Percentiles rank a stretch among this genome's conserved stretches.
These are phyloP conservation scores for Microstroma glucosiphilum DNA, from an alignment of 1,284 basidiomycete species.

Conservation along the genomic window DNA sequence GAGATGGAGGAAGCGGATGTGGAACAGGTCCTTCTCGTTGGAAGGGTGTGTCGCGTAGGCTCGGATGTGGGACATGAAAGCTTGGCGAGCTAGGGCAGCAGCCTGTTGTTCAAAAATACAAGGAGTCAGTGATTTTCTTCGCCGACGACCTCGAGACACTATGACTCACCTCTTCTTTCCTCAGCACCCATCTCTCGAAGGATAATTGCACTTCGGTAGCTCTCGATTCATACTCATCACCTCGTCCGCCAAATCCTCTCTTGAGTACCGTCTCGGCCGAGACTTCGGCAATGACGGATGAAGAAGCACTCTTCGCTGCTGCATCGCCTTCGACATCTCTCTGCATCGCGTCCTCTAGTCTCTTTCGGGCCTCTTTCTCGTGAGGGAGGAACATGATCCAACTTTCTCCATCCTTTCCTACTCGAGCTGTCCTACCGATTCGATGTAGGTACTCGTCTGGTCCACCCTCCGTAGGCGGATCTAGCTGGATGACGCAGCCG, in stretches of 20 bases:
- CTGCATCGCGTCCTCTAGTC: conserved; percentile 63
- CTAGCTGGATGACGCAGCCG: conserved; percentile 87
- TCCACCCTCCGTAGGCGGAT: conserved; percentile 93
- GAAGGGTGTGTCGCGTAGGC: conserved; percentile 96
- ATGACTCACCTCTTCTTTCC: conserved; percentile 55
- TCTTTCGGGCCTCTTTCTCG: conserved; percentile 63
- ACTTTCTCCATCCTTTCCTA: conserved; percentile 76
- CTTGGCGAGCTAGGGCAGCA: conserved; percentile 69
- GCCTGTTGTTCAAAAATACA: conserved; percentile 61
- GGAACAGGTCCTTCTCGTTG: conserved; percentile 91
- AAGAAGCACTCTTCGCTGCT: neutral
- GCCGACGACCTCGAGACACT: too few relatives aligned
- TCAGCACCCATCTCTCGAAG: conserved; percentile 89
- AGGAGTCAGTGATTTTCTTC: too few relatives aligned
- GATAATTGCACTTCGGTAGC: conserved; percentile 94
- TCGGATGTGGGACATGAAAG: conserved; percentile 84
- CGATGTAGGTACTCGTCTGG: conserved; percentile 95
- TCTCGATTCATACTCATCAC: conserved; percentile 72
- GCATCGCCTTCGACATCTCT: neutral
- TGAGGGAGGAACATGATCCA: conserved; percentile 86
- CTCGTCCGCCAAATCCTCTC: conserved; percentile 72
- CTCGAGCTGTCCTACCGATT: conserved; percentile 92
- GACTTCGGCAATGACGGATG: neutral
- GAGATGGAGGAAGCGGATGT: conserved; percentile 83
- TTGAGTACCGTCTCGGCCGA: conserved; percentile 4